Conservation (phyloP, 257 asterid genomes). For the Nicotiana knightiana region DNA sequence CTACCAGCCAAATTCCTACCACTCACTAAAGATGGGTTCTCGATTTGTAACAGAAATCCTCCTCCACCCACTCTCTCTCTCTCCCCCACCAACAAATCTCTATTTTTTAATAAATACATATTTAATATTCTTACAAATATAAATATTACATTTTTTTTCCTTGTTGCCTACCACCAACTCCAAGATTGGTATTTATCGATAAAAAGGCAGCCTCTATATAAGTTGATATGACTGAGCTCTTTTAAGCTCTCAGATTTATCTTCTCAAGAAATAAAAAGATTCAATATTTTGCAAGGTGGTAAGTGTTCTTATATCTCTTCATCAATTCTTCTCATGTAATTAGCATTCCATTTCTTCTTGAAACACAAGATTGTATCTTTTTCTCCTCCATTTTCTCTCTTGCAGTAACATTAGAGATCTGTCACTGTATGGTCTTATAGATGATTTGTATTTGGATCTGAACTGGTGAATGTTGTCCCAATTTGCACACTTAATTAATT, state of each 20-base stretch:
- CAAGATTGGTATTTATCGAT: background rate
- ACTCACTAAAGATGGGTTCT: constrained; percentile 66
- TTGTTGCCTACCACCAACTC: constrained; percentile 6
- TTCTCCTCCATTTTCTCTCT: background rate
- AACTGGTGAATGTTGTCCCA: background rate
- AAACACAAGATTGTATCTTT: background rate
- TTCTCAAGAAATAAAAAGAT: constrained; percentile 1
- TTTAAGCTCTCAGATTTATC: constrained; percentile 15
- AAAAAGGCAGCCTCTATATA: background rate
- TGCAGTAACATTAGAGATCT: background rate
- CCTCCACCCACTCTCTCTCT: constrained; percentile 61
- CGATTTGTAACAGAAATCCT: constrained; percentile 52
- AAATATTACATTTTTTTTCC: background rate
- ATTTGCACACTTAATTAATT: background rate
- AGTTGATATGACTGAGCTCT: background rate
- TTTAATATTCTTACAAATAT: background rate
- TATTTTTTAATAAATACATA: background rate
- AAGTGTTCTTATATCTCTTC: background rate
- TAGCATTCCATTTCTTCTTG: background rate
- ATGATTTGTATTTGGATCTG: constrained; percentile 2
- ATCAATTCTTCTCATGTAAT: background rate
- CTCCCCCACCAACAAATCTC: constrained; percentile 32
- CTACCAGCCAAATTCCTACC: constrained; percentile 32
- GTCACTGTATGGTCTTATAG: background rate
- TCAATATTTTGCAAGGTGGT: constrained; percentile 11